A percentile compares a stretch with the other conserved stretches of the same genome.
phyloP scores from a whole-genome alignment of 768 basidiomycete species.

The Hygrophoropsis aurantiaca region DNA sequence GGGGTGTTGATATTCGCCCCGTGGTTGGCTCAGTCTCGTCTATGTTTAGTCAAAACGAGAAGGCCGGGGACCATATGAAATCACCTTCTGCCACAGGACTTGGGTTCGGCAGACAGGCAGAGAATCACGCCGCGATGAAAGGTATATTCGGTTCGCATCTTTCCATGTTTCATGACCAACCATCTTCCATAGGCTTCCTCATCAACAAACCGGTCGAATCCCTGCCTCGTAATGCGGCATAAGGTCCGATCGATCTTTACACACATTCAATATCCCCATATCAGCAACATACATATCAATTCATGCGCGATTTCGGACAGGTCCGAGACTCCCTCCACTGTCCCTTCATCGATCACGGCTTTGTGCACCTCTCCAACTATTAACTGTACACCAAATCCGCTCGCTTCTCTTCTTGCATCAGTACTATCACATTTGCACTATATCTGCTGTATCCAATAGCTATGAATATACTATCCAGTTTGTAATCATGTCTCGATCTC shows the following conservation, averaged over 20 bases:
- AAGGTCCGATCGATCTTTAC: neutral
- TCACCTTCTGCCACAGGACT: conserved; percentile 36
- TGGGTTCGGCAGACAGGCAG: conserved; percentile 81
- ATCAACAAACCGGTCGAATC: conserved; percentile 60
- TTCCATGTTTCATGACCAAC: neutral
- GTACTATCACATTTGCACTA: no score
- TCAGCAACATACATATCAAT: no score
- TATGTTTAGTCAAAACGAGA: conserved; percentile 24
- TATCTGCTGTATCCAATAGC: no score
- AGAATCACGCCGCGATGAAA: conserved; percentile 70
- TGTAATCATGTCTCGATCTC: no score
- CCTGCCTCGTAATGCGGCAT: conserved; percentile 45
- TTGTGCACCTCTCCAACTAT: no score
- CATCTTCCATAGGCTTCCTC: conserved; percentile 43
- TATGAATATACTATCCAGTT: no score
- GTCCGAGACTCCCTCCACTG: no score
- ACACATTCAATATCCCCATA: neutral
- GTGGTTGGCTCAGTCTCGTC: conserved; percentile 21
- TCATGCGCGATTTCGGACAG: no score
- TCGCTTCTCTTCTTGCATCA: no score
- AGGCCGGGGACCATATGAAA: conserved; percentile 10
- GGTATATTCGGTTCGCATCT: conserved; percentile 36
- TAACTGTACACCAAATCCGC: no score
- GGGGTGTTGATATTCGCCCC: conserved; percentile 21
- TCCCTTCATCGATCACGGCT: no score